phyloP scores from a whole-genome alignment of 1,284 basidiomycete genomes.

The Leccinum subspadiceum region DNA sequence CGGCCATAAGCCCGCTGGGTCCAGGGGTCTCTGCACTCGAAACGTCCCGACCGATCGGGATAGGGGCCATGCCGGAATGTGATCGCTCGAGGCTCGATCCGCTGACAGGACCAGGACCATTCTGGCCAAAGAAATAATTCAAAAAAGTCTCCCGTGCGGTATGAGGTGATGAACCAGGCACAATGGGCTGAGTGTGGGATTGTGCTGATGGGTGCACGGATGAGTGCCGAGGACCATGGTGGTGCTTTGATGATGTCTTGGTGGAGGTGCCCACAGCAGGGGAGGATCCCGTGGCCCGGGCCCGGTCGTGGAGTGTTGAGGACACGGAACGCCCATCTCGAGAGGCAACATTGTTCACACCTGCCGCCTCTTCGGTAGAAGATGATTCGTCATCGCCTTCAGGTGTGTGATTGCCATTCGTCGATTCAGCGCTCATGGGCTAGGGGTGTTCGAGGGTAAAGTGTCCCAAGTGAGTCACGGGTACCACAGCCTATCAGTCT shows the following conservation, averaged over 20 bases:
- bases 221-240: constrained; percentile 36
- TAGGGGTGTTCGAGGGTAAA: constrained; percentile 25
- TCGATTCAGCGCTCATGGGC: constrained; percentile 57
- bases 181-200: constrained; percentile 32
- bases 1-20: constrained; percentile 60
- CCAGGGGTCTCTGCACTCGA: constrained; percentile 50
- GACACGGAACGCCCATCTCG: constrained; percentile 76
- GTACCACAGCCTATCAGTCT: constrained; percentile 6
- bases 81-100: constrained; percentile 45
- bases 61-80: constrained; percentile 29
- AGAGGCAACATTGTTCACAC: constrained; percentile 51
- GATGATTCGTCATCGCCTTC: constrained; percentile 61
- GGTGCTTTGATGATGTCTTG: constrained; percentile 38
- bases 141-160: constrained; percentile 86
- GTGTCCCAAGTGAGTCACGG: constrained; percentile 9
- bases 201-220: constrained; percentile 26
- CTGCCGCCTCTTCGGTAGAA: constrained; percentile 46
- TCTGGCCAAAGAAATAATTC: constrained; percentile 94
- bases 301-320: constrained; percentile 75
- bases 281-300: constrained; percentile 40
- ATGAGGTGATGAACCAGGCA: constrained; percentile 42
- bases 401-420: constrained; percentile 48
- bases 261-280: constrained; percentile 27
- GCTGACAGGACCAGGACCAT: constrained; percentile 63
- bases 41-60: constrained; percentile 59